Percentiles rank a stretch among this genome's conserved stretches.
Evolutionary conservation across 2,329 filamentous ascomycete species (phyloP).

Genomic region (Monosporascus sp.): DNA sequence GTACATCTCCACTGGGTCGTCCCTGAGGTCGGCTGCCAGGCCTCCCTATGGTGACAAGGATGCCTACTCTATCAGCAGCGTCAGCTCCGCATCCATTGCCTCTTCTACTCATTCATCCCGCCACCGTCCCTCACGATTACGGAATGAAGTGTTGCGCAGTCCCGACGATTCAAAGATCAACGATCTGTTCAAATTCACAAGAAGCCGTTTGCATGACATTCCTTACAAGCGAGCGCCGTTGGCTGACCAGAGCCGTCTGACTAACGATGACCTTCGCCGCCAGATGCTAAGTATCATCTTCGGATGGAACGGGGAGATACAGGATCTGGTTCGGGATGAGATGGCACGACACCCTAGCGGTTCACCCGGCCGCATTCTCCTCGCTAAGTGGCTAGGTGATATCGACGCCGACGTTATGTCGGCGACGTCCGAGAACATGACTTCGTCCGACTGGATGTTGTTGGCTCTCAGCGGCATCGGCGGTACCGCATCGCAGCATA

Average conservation of each 20-base stretch:
- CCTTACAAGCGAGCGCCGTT: conserved; percentile 67
- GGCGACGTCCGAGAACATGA: conserved; percentile 78
- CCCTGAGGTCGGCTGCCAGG: conserved; percentile 36
- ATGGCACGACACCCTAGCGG: conserved; percentile 66
- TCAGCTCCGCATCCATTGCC: conserved; percentile 44
- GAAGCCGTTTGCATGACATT: conserved; percentile 74
- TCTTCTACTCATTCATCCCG: conserved; percentile 40
- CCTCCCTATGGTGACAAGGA: conserved; percentile 36
- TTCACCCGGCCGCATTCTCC: conserved; percentile 72
- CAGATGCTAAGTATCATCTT: conserved; percentile 95
- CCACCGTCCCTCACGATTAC: conserved; percentile 60
- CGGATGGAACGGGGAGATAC: conserved; percentile 84
- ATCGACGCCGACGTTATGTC: conserved; percentile 76
- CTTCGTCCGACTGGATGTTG: conserved; percentile 94
- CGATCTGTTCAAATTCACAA: conserved; percentile 83
- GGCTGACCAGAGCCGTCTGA: conserved; percentile 53
- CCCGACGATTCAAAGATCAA: conserved; percentile 66
- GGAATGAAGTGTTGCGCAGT: conserved; percentile 74
- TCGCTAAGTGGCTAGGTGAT: conserved; percentile 90
- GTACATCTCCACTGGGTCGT: conserved; percentile 63
- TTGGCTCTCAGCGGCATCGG: conserved; percentile 86
- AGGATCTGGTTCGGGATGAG: conserved; percentile 79
- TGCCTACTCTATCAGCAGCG: conserved; percentile 49
- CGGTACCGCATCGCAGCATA: conserved; percentile 71
- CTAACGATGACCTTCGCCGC: conserved; percentile 72